Base-by-base conservation (phyloP, 257 asterid species). In the Plantago major region DNA sequence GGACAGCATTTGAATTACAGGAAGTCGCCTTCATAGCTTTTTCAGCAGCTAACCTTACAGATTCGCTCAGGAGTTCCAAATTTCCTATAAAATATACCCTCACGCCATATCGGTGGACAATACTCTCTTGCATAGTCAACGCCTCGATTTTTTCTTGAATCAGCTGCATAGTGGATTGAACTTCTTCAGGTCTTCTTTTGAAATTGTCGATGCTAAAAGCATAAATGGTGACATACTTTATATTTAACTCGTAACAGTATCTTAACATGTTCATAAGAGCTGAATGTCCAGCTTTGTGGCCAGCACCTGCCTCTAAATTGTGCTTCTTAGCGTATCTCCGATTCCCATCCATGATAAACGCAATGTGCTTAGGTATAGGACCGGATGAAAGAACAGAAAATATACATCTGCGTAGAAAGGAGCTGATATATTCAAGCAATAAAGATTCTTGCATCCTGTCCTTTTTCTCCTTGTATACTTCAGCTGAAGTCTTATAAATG, bases 191-290 rank as follows among this genome's bases (percentile, higher is more conserved):
- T 42, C 66, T 69, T 48, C 98, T 71, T 64, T 51, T 88, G 83
- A 85, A 91, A 62, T 88, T 88, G 66, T 91, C 95, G 46, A 91
- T 91, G 84, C 90, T 86, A 77, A 91, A 91, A 3, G 86, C 95
- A 19, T 86, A 84, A 16, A 86, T 61, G 0, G 87, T 79, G 13
- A 86, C 58, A 55, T 82, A 79, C 10, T 78, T 76, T 40, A 91
- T 82, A 0, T 90, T 85, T 58, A 91, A 56, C 67, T 88, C 92
- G 14, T 65, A 78, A 77, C 96, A 84, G 69, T 86, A 88, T 77
- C 79, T 86, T 70, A 88, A 59, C 42, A 82, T 6, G 46, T 85
- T 73, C 84, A 91, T 67, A 49, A 88, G 86, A 58, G 92, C 61
- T 10, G 79, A 65, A 70, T 82, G 81, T 1, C 95, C 98, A 22